A percentile compares a stretch with the other conserved stretches of the same genome.
Evolutionary conservation across 108 stramenopile genomes (phyloP).

Genomic region (Cyclotella distinguenda): DNA sequence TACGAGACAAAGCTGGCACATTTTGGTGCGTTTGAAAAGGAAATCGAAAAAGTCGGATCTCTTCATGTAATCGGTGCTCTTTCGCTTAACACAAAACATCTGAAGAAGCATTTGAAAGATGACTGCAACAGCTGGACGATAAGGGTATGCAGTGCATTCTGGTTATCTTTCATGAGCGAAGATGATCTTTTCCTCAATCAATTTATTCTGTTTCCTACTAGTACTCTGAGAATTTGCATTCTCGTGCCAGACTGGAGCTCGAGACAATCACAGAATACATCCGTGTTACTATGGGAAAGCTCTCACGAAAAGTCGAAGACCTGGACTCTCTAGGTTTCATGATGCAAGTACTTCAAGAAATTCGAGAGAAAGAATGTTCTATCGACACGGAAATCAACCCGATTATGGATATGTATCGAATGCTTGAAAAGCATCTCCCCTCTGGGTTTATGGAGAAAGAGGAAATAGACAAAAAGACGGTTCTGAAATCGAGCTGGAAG

Average conservation of each 20-base stretch:
- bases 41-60: conserved; percentile 70
- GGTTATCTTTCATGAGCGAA: not conserved
- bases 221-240: conserved; percentile 53
- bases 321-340: conserved; percentile 82
- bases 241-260: conserved; percentile 51
- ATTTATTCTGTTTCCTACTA: not conserved
- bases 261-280: conserved; percentile 85
- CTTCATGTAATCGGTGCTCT: conserved; percentile 89
- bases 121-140: conserved; percentile 82
- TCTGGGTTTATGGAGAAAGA: conserved; percentile 89
- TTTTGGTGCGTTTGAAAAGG: conserved; percentile 61
- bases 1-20: conserved; percentile 72
- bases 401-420: conserved; percentile 89
- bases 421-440: conserved; percentile 88
- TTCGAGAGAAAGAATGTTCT: conserved; percentile 61
- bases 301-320: conserved; percentile 64
- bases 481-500: conserved; percentile 84
- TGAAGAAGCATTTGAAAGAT: conserved; percentile 71
- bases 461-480: conserved; percentile 91
- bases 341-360: conserved; percentile 74
- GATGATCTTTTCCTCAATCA: not conserved
- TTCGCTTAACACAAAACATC: conserved; percentile 72
- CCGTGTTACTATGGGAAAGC: conserved; percentile 58
- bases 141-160: conserved; percentile 22
- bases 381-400: conserved; percentile 78